Conservation (phyloP, 1,284 basidiomycete genomes). For the Papiliotrema flavescens region DNA sequence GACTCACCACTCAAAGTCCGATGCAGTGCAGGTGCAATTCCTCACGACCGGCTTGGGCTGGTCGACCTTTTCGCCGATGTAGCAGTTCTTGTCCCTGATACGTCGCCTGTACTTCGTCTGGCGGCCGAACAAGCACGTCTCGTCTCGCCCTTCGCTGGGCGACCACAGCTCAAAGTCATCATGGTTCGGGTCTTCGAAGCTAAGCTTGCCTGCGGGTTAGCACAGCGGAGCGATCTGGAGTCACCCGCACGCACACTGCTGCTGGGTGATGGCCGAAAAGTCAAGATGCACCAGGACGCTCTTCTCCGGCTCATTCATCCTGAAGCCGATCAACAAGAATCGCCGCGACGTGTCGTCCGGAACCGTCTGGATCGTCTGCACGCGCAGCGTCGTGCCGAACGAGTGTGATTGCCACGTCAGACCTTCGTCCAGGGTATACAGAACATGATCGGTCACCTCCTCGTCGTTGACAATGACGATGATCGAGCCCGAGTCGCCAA, state of each 20-base stretch:
- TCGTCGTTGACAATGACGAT: slow-evolving; percentile 94
- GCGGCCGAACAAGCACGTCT: slow-evolving; percentile 79
- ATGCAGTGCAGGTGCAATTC: slow-evolving; percentile 66
- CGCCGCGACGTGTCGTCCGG: slow-evolving; percentile 84
- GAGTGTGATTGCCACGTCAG: slow-evolving; percentile 80
- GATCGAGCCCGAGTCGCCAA: slow-evolving; percentile 92
- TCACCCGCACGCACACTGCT: slow-evolving; percentile 60
- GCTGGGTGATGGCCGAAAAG: slow-evolving; percentile 71
- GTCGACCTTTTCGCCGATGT: slow-evolving; percentile 67
- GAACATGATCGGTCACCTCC: slow-evolving; percentile 79
- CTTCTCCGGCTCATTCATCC: slow-evolving; percentile 54
- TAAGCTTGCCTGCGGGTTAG: slow-evolving; percentile 60
- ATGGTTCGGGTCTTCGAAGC: slow-evolving; percentile 63
- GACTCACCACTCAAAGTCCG: slow-evolving; percentile 87
- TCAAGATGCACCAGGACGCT: slow-evolving; percentile 81
- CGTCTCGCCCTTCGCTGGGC: slow-evolving; percentile 74
- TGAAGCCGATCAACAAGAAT: slow-evolving; percentile 79
- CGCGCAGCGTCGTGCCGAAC: slow-evolving; percentile 74
- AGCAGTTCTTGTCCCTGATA: slow-evolving; percentile 71
- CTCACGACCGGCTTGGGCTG: slow-evolving; percentile 57
- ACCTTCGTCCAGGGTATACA: slow-evolving; percentile 88
- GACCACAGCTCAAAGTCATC: slow-evolving; percentile 97
- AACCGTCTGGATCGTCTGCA: slow-evolving; percentile 79
- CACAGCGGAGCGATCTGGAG: slow-evolving; percentile 3
- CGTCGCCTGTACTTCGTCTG: slow-evolving; percentile 85